A percentile compares a stretch with the other conserved stretches of the same genome.
These are phyloP conservation scores for Hymenoscyphus infarciens DNA, from an alignment of 2,329 filamentous ascomycete genomes.

Conservation along the genomic window DNA sequence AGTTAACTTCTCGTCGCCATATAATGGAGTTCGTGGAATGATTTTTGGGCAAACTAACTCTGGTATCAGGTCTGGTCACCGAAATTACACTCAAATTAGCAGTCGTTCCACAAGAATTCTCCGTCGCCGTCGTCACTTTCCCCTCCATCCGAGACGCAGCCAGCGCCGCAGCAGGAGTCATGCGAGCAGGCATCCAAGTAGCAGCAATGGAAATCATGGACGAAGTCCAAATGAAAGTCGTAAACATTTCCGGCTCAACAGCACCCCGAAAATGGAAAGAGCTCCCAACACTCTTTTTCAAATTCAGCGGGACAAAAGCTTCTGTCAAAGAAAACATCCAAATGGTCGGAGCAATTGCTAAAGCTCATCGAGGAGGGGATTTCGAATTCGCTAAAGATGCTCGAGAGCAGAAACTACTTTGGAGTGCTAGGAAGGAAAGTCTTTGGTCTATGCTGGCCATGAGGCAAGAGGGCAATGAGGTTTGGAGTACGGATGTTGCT, in stretches of 20 bases:
- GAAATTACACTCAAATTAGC: slow-evolving; percentile 80
- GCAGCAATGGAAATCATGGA: slow-evolving; percentile 71
- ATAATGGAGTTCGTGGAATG: neutral
- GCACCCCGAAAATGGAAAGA: slow-evolving; percentile 69
- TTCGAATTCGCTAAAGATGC: slow-evolving; percentile 76
- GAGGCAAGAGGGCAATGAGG: slow-evolving; percentile 61
- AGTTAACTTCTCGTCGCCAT: neutral
- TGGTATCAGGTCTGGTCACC: slow-evolving; percentile 56
- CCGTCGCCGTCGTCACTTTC: slow-evolving; percentile 77
- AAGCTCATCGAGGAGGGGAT: slow-evolving; percentile 56
- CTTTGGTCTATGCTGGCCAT: slow-evolving; percentile 80
- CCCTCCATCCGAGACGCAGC: slow-evolving; percentile 74
- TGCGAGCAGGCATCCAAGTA: slow-evolving; percentile 51
- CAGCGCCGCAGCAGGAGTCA: slow-evolving; percentile 69
- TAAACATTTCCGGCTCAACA: slow-evolving; percentile 71
- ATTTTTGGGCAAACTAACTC: neutral
- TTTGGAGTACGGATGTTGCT: slow-evolving; percentile 83
- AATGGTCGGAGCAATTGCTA: slow-evolving; percentile 65
- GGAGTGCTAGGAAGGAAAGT: slow-evolving; percentile 78
- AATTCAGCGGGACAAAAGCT: slow-evolving; percentile 75
- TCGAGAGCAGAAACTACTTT: slow-evolving; percentile 70
- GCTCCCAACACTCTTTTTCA: slow-evolving; percentile 76
- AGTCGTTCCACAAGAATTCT: slow-evolving; percentile 70
- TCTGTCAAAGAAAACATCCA: slow-evolving; percentile 76
- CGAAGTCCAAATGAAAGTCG: slow-evolving; percentile 80